Conservation (phyloP, 352 stramenopile genomes). For the Globisporangium nagaii region DNA sequence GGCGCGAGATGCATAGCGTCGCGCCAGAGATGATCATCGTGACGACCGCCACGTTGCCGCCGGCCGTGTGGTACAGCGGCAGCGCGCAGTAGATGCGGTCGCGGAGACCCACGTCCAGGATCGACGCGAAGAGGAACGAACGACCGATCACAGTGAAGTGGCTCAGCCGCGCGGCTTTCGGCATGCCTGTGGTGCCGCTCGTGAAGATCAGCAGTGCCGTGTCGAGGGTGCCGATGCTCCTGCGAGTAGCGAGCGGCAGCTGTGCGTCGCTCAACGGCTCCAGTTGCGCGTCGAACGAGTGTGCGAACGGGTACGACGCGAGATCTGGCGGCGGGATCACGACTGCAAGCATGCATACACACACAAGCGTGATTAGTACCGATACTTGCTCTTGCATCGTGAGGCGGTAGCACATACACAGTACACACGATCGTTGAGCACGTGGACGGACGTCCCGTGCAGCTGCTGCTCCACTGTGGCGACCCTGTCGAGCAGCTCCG, state of each 20-base stretch:
- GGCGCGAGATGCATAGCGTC: slow-evolving; percentile 62
- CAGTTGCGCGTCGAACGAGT: slow-evolving; percentile 39
- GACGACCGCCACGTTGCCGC: slow-evolving; percentile 67
- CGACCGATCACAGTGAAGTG: slow-evolving; percentile 68
- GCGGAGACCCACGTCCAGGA: slow-evolving; percentile 40
- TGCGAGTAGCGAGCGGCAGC: slow-evolving; percentile 18
- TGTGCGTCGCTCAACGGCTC: slow-evolving; percentile 17
- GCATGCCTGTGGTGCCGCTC: slow-evolving; percentile 74
- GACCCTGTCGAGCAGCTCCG: slow-evolving; percentile 47
- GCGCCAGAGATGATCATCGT: slow-evolving; percentile 75
- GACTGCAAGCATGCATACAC: slow-evolving; percentile 8
- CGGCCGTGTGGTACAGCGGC: slow-evolving; percentile 81
- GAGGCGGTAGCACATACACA: too few relatives aligned
- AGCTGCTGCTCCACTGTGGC: slow-evolving; percentile 22
- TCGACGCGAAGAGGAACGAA: slow-evolving; percentile 40
- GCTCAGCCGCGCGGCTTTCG: slow-evolving; percentile 70
- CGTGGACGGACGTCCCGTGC: slow-evolving; percentile 31
- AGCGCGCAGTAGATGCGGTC: slow-evolving; percentile 78
- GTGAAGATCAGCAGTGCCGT: slow-evolving; percentile 77
- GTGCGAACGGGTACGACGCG: slow-evolving; percentile 22
- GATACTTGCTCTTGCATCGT: too few relatives aligned
- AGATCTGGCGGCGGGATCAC: slow-evolving; percentile 10
- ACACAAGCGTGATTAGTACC: too few relatives aligned
- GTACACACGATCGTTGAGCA: slow-evolving; percentile 41
- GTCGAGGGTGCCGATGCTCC: slow-evolving; percentile 38